phyloP scores from a whole-genome alignment of 176 grass and related monocot genomes.

The Tuctoria greenei region DNA sequence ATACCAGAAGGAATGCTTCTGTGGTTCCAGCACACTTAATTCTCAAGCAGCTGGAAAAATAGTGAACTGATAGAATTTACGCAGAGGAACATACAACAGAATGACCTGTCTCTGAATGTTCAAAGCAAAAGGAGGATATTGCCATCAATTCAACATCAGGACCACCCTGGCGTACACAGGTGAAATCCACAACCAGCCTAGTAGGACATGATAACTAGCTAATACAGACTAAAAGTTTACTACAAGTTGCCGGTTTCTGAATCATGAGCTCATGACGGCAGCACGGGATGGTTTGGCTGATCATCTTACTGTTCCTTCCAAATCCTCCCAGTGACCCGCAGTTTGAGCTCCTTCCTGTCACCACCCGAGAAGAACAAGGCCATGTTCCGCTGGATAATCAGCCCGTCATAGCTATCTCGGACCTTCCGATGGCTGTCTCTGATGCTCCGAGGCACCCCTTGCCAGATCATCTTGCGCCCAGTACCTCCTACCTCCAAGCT shows the following conservation, averaged over 20 bases:
- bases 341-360: constrained; percentile 84
- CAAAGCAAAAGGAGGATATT: constrained; percentile 27
- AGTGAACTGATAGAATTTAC: neutral
- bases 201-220: constrained; percentile 10
- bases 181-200: constrained; percentile 10
- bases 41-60: constrained; percentile 16
- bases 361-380: constrained; percentile 90
- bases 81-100: constrained; percentile 9
- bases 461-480: constrained; percentile 86
- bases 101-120: constrained; percentile 11
- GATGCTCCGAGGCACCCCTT: constrained; percentile 84
- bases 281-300: neutral
- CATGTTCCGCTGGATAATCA: constrained; percentile 93
- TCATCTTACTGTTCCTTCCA: constrained; percentile 76
- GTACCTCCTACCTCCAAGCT: constrained; percentile 88
- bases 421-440: constrained; percentile 85
- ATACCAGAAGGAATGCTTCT: neutral
- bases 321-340: constrained; percentile 84
- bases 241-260: neutral
- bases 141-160: constrained; percentile 27
- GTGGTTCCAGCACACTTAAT: neutral
- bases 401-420: constrained; percentile 80
- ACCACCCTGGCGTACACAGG: neutral
- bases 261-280: constrained; percentile 12
- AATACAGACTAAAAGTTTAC: constrained; percentile 11